Evolutionary conservation across 1,139 yeast genomes (phyloP).

Genomic region (Candida tetrigidarum): DNA sequence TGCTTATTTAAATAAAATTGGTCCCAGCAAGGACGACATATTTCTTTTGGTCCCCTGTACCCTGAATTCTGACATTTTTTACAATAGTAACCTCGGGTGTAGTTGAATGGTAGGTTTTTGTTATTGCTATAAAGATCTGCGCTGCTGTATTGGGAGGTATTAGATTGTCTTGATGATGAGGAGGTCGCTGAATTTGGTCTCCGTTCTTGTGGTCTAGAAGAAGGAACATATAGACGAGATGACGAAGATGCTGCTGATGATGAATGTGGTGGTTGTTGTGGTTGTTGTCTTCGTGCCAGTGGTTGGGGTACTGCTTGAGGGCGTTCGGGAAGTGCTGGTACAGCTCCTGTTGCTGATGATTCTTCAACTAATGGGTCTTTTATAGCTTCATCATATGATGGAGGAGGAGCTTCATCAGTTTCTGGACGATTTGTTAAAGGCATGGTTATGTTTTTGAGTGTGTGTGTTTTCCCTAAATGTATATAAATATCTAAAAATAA

Average conservation of each 20-base stretch:
- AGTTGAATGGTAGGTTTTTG: conserved; percentile 58
- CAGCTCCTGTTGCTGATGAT: conserved; percentile 9
- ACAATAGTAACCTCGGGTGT: conserved; percentile 40
- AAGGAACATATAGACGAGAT: conserved; percentile 8
- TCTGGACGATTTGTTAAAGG: conserved; percentile 2
- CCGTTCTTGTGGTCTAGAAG: background rate
- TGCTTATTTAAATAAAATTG: conserved; percentile 29
- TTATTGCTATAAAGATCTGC: conserved; percentile 33
- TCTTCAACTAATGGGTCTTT: conserved; percentile 1
- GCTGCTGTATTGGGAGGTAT: background rate
- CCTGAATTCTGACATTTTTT: conserved; percentile 48
- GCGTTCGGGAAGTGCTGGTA: conserved; percentile 14
- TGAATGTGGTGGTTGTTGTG: conserved; percentile 12
- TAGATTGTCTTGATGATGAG: conserved; percentile 4
- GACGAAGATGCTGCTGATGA: conserved; percentile 12
- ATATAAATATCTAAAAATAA: too few relatives aligned
- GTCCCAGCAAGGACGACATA: conserved; percentile 44
- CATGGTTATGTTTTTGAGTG: conserved; percentile 2
- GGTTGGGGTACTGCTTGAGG: conserved; percentile 16
- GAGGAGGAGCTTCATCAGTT: conserved; percentile 2
- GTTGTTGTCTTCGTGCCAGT: conserved; percentile 11
- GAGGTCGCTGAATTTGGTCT: background rate
- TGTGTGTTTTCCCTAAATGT: background rate
- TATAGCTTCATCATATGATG: conserved; percentile 1
- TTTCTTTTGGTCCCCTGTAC: conserved; percentile 30